A percentile compares a stretch with the other conserved stretches of the same genome.
Conservation (phyloP, 169 alveolate species). For the Ichthyophthirius multifiliis region DNA sequence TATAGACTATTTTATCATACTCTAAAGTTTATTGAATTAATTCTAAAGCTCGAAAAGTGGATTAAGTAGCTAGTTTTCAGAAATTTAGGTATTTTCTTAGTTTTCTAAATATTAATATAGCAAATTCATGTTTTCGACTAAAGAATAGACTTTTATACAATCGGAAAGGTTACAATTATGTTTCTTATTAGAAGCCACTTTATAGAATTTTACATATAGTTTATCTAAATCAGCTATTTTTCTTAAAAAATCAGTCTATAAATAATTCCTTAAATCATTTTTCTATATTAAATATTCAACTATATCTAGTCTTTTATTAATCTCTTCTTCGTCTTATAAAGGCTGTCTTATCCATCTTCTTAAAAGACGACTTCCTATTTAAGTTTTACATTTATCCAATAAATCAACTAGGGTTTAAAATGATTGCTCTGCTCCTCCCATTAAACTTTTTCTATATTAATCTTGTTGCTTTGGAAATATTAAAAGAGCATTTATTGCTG, state of each 20-base stretch:
- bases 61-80: slow-evolving; percentile 29
- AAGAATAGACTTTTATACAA: slow-evolving; percentile 80
- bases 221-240: slow-evolving; percentile 80
- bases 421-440: neutral
- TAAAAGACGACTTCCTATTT: slow-evolving; percentile 91
- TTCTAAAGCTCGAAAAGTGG: slow-evolving; percentile 52
- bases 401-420: slow-evolving; percentile 78
- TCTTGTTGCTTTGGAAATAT: slow-evolving; percentile 59
- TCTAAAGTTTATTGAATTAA: slow-evolving; percentile 61
- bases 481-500: slow-evolving; percentile 66
- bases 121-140: slow-evolving; percentile 39
- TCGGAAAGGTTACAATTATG: slow-evolving; percentile 76
- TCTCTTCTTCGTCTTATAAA: slow-evolving; percentile 85
- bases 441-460: neutral
- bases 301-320: slow-evolving; percentile 89
- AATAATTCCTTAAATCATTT: slow-evolving; percentile 20
- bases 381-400: slow-evolving; percentile 92
- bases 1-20: slow-evolving; percentile 73
- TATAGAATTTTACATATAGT: slow-evolving; percentile 70
- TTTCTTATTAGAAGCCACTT: slow-evolving; percentile 60
- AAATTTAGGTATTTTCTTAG: no score
- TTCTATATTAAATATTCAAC: slow-evolving; percentile 90
- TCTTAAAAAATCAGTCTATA: slow-evolving; percentile 51
- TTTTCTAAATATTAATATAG: neutral
- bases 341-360: slow-evolving; percentile 97